Conservation (phyloP, 2,329 filamentous ascomycete genomes). For the Pseudopyricularia javanii region DNA sequence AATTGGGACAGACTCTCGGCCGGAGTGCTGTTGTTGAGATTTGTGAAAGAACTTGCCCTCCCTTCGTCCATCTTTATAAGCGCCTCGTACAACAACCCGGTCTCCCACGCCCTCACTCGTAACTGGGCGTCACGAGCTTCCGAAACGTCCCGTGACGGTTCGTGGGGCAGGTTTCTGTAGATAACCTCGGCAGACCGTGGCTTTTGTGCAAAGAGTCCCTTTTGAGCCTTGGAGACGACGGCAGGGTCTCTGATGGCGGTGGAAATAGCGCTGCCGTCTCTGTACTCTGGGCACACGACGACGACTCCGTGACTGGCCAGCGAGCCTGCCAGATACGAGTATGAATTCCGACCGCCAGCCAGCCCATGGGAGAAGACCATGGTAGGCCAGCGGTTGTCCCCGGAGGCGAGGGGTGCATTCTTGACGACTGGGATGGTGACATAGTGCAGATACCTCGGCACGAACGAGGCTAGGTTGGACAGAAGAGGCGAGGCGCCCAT, state of each 20-base stretch:
- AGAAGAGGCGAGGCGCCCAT: slow-evolving; percentile 50
- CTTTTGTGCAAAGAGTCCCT: slow-evolving; percentile 18
- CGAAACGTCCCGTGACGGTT: slow-evolving; percentile 52
- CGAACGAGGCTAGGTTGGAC: slow-evolving; percentile 47
- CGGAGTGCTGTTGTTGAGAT: slow-evolving; percentile 37
- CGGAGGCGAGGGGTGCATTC: slow-evolving; percentile 49
- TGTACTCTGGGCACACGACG: slow-evolving; percentile 70
- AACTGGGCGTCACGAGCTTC: slow-evolving; percentile 58
- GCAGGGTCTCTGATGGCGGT: slow-evolving; percentile 55
- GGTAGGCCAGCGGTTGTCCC: slow-evolving; percentile 57
- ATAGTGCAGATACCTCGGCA: slow-evolving; percentile 62
- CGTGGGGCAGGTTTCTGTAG: slow-evolving; percentile 47
- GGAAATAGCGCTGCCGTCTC: slow-evolving; percentile 70
- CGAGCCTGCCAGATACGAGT: slow-evolving; percentile 71
- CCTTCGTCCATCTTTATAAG: slow-evolving; percentile 54
- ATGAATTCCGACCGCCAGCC: slow-evolving; percentile 69
- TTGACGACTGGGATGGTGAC: slow-evolving; percentile 61
- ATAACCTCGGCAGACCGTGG: slow-evolving; percentile 24
- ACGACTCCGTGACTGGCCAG: slow-evolving; percentile 71
- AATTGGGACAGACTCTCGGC: slow-evolving; percentile 44
- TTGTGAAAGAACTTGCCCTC: slow-evolving; percentile 22
- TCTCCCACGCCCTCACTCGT: slow-evolving; percentile 65
- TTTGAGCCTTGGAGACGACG: slow-evolving; percentile 16
- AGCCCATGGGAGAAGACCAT: slow-evolving; percentile 81
- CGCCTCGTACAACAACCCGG: slow-evolving; percentile 58